Percentiles rank a stretch among this genome's conserved stretches.
Conservation (phyloP, 1,139 yeast genomes). For the Kurtzmaniella quercitrusa region DNA sequence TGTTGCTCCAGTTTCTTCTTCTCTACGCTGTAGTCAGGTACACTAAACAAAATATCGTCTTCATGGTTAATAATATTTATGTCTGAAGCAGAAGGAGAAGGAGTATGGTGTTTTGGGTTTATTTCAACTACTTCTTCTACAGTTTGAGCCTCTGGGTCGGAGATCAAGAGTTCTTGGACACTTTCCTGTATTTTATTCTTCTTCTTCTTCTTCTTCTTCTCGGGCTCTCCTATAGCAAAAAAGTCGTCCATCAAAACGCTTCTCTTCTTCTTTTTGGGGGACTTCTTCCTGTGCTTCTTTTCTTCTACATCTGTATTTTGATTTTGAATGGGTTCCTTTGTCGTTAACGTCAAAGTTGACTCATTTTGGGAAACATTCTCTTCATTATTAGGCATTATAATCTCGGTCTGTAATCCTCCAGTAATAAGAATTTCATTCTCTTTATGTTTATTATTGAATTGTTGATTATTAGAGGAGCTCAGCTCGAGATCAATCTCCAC, state of each 20-base stretch:
- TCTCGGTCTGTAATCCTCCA: too few species aligned
- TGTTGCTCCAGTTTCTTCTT: not conserved
- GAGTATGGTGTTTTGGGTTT: not conserved
- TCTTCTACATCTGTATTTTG: not conserved
- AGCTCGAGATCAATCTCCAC: not conserved
- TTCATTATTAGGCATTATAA: too few species aligned
- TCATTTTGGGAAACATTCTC: too few species aligned
- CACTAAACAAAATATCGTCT: not conserved
- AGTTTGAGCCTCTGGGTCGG: not conserved
- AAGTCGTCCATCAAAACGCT: slow-evolving; percentile 24
- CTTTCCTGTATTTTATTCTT: slow-evolving; percentile 4
- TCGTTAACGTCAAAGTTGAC: too few species aligned
- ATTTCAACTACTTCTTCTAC: not conserved
- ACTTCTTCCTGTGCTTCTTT: not conserved
- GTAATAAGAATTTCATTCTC: too few species aligned
- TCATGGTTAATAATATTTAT: not conserved
- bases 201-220: slow-evolving; percentile 19
- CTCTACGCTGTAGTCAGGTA: not conserved
- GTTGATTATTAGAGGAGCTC: not conserved
- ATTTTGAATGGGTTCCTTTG: not conserved
- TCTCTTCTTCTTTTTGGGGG: slow-evolving; percentile 10
- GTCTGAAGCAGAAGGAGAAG: not conserved
- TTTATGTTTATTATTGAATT: not conserved
- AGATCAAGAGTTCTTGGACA: not conserved
- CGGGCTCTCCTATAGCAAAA: slow-evolving; percentile 20